Percentiles rank a stretch among this genome's conserved stretches.
Conservation (phyloP, 257 asterid genomes). For the Solanum bulbocastanum region DNA sequence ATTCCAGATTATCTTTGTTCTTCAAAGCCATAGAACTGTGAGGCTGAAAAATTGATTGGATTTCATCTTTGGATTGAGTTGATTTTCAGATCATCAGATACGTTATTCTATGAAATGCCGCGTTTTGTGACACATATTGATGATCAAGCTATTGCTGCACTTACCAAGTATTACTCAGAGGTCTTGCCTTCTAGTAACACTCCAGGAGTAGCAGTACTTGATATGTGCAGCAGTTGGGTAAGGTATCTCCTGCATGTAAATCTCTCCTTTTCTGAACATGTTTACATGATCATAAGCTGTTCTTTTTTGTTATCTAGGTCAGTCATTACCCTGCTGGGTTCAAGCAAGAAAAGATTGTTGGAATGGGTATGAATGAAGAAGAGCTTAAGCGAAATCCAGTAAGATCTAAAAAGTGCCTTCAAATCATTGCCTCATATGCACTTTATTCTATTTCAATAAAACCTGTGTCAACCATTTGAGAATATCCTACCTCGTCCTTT, state of each 20-base stretch:
- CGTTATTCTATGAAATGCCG: slow-evolving; percentile 73
- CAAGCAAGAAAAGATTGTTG: slow-evolving; percentile 66
- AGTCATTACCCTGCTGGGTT: slow-evolving; percentile 95
- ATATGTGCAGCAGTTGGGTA: slow-evolving; percentile 99
- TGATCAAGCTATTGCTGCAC: slow-evolving; percentile 89
- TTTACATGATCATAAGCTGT: neutral
- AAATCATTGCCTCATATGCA: neutral
- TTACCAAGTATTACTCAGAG: slow-evolving; percentile 67
- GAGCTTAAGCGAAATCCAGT: slow-evolving; percentile 86
- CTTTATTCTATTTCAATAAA: neutral
- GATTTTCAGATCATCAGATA: slow-evolving; percentile 63
- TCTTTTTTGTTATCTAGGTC: slow-evolving; percentile 45
- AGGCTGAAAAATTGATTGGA: neutral
- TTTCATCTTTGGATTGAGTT: neutral
- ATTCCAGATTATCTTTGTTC: neutral
- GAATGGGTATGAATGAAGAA: slow-evolving; percentile 92
- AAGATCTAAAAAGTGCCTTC: slow-evolving; percentile 16
- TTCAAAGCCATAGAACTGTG: neutral
- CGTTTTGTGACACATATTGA: slow-evolving; percentile 95
- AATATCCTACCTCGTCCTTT: neutral
- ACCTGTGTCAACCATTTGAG: neutral
- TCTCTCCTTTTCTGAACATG: neutral
- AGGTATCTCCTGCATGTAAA: slow-evolving; percentile 6
- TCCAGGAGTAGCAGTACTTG: slow-evolving; percentile 84
- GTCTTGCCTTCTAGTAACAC: slow-evolving; percentile 65